A percentile compares a stretch with the other conserved stretches of the same genome.
phyloP scores from a whole-genome alignment of 1,284 basidiomycete genomes.

The Irpex sp. region DNA sequence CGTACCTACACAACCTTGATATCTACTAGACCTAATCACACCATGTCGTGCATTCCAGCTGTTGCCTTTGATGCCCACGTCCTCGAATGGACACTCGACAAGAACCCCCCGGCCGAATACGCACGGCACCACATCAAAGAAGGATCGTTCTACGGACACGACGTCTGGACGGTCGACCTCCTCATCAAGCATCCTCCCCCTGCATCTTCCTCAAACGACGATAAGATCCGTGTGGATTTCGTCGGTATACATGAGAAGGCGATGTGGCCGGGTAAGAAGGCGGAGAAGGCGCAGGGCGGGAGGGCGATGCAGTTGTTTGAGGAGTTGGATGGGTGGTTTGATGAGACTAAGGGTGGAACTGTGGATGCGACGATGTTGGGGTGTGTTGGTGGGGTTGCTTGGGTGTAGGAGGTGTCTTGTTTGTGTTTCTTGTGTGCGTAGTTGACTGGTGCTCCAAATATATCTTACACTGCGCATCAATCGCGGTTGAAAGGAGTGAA shows the following conservation, averaged over 20 bases:
- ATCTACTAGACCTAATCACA: neutral
- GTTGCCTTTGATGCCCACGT: constrained; percentile 94
- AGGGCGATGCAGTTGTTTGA: constrained; percentile 66
- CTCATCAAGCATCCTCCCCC: constrained; percentile 53
- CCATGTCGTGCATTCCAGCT: constrained; percentile 39
- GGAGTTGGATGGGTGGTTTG: constrained; percentile 64
- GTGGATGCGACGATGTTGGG: constrained; percentile 68
- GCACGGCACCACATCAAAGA: constrained; percentile 92
- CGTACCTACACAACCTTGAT: constrained; percentile 17
- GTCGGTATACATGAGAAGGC: constrained; percentile 71
- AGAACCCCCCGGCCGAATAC: constrained; percentile 67
- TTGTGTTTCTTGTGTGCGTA: neutral
- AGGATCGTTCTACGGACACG: constrained; percentile 76
- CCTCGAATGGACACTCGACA: constrained; percentile 79
- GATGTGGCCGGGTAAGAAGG: constrained; percentile 76
- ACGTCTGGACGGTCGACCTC: constrained; percentile 71
- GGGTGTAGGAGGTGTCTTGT: constrained; percentile 23
- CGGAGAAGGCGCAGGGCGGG: constrained; percentile 46
- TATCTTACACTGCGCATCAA: no score
- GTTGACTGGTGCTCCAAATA: no score
- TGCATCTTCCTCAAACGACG: neutral
- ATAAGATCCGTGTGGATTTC: constrained; percentile 53
- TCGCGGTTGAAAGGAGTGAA: no score
- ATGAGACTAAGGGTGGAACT: constrained; percentile 49
- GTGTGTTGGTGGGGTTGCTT: constrained; percentile 58